phyloP scores from a whole-genome alignment of 176 grass and related monocot species.

The Musa acuminata region DNA sequence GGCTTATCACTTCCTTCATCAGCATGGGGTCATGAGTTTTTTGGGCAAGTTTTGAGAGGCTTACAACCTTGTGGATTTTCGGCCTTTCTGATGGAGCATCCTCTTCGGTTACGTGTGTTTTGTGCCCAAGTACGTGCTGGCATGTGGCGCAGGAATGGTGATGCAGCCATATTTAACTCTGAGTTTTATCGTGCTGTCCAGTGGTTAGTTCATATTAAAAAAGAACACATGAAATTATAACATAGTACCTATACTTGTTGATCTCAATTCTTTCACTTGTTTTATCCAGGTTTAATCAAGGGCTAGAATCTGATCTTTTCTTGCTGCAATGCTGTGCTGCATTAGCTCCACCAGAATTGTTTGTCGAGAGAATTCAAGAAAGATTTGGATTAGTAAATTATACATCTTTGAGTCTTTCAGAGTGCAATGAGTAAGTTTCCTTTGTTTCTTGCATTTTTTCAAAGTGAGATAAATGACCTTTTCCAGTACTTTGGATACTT shows the following conservation, averaged over 20 bases:
- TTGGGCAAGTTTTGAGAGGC: conserved; percentile 44
- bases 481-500: neutral
- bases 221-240: neutral
- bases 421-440: conserved; percentile 73
- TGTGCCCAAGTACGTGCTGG: conserved; percentile 91
- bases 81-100: conserved; percentile 96
- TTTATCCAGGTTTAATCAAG: conserved; percentile 79
- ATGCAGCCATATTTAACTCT: conserved; percentile 64
- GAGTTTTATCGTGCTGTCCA: conserved; percentile 86
- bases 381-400: conserved; percentile 83
- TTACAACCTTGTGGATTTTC: conserved; percentile 60
- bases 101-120: conserved; percentile 81
- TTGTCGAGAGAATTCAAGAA: conserved; percentile 88
- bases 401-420: conserved; percentile 53
- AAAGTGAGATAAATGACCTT: neutral
- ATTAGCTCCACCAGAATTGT: conserved; percentile 74
- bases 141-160: conserved; percentile 98
- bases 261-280: conserved; percentile 20
- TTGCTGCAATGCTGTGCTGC: conserved; percentile 95
- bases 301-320: conserved; percentile 90
- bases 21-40: conserved; percentile 49
- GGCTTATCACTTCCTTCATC: conserved; percentile 12
- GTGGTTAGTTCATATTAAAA: conserved; percentile 51
- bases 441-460: neutral
- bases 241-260: neutral